Base-by-base conservation (phyloP, 108 stramenopile species). In the Chaetoceros tenuissimus region DNA sequence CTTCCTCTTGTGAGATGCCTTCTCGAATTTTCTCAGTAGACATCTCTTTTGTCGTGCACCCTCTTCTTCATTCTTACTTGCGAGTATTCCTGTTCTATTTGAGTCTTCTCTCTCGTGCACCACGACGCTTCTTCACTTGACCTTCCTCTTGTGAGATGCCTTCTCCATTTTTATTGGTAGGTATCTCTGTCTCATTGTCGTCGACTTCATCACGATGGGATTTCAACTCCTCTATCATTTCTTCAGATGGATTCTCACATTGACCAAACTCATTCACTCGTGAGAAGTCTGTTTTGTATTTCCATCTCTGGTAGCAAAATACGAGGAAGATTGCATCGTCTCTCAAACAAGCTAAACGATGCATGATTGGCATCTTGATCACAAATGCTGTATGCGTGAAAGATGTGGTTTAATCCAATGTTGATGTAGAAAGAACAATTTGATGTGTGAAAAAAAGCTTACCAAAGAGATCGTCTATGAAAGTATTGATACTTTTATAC, bases 361-460 rank as follows among this genome's bases (percentile, higher is more conserved):
- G 94, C 91, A 94, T 87, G 44, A 78, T 85, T 18, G 94, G 94
- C 91, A 91, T 91, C 46, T 84, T 80, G 52, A 92, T 89, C 25
- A 92, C 74, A 48, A 94, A 91, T 0, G 89, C 34, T 40, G 34
- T 40, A 40, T 40, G 5, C 8, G 34, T 10, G 34, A 10, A n/a
- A n/a, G n/a, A n/a, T n/a, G n/a, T n/a, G n/a, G n/a, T n/a, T n/a
- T n/a, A n/a, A n/a, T n/a, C n/a, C n/a, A 13, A 40, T 40, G 34
- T 5, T 10, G 34, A 10, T 5, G 34, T 40, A 5, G 34, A 40
- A 40, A 40, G 34, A 40, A 40, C 5, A 40, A 5, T 10, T 13
- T n/a, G n/a, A n/a, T n/a, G n/a, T n/a, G n/a, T n/a, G n/a, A n/a
- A n/a, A n/a, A n/a, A n/a, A 40, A 40, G 13, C 34, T 40, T 13